Evolutionary conservation across 345 rosid genomes (phyloP), one percentile per base, ranked within the genome.

Genomic region (Hirschfeldia incana): DNA sequence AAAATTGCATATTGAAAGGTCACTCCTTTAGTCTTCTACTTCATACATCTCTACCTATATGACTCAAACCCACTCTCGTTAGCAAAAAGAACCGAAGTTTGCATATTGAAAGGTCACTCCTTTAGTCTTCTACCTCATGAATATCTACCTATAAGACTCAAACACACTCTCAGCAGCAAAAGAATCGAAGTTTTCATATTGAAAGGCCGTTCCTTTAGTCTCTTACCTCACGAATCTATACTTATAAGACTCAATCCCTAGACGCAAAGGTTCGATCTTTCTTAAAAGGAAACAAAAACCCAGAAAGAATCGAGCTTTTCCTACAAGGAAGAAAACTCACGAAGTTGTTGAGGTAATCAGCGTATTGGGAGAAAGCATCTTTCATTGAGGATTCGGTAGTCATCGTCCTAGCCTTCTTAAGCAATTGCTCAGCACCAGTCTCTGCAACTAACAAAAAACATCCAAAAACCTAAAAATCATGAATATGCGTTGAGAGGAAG

Each of bases 261-360:
- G 6, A 64, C 0, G 32, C 32, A 66, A 58, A 66, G 70, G 55
- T 59, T 67, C 32, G 34, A 73, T 4, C 64, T 71, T 70, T 29
- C 29, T 46, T 5, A 57, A 65, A 26, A 42, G 16, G 9, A 27
- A 10, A 66, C 30, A 11, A 67, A 59, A 29, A 76, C 59, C 55
- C 39, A 13, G 4, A 32, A 64, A 57, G 1, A 0, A 59, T 66
- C 2, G 30, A 73, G n/a, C 36, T 33, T 65, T 7, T 53, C 1
- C 32, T 29, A 29, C 1, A 16, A 4, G 51, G 58, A 51, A 33
- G 27, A 58, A 15, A 44, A 59, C 65, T 72, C 82, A 92, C 97
- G 1, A 91, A 90, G 69, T 81, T 69, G 34, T 92, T 92, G 78
- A 92, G 92, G 78, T 85, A 85, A 16, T 86, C 91, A 46, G 91